A percentile compares a stretch with the other conserved stretches of the same genome.
phyloP scores from a whole-genome alignment of 2,329 filamentous ascomycete species.

The Neonectria magnoliae region DNA sequence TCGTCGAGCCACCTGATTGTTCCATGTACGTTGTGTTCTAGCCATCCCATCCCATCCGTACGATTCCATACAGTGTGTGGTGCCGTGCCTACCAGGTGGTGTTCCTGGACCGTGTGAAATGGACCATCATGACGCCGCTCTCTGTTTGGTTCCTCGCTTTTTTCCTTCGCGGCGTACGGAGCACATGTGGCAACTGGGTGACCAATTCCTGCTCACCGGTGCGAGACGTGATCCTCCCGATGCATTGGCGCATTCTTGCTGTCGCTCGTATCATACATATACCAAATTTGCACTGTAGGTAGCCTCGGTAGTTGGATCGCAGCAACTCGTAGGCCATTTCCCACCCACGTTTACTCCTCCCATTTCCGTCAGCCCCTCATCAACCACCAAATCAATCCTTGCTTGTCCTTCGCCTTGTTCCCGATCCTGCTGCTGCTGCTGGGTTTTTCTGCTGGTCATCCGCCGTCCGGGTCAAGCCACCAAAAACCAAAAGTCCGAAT shows the following conservation, averaged over 20 bases:
- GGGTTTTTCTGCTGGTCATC: slow-evolving; percentile 9
- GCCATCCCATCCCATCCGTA: background rate
- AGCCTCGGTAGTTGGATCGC: slow-evolving; percentile 19
- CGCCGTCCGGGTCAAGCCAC: slow-evolving; percentile 16
- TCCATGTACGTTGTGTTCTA: slow-evolving; percentile 2
- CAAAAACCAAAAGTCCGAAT: slow-evolving; percentile 7
- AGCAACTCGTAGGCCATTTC: slow-evolving; percentile 12
- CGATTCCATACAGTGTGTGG: background rate
- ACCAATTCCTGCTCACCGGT: background rate
- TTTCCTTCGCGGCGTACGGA: background rate
- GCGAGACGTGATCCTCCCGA: background rate
- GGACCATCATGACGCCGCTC: background rate
- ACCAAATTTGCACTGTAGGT: background rate
- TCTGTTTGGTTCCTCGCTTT: background rate
- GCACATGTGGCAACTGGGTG: background rate
- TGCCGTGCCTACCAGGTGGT: background rate
- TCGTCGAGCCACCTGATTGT: slow-evolving; percentile 21
- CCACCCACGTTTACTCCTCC: background rate
- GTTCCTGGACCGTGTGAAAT: background rate
- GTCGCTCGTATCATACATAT: background rate
- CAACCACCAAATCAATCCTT: background rate
- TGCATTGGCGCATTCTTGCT: background rate
- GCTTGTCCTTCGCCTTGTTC: background rate
- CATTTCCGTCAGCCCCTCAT: background rate
- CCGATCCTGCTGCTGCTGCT: background rate